Evolutionary conservation across 352 stramenopile species (phyloP), one percentile per base, ranked within the genome.

Genomic region (Phytopythium kandeliae): DNA sequence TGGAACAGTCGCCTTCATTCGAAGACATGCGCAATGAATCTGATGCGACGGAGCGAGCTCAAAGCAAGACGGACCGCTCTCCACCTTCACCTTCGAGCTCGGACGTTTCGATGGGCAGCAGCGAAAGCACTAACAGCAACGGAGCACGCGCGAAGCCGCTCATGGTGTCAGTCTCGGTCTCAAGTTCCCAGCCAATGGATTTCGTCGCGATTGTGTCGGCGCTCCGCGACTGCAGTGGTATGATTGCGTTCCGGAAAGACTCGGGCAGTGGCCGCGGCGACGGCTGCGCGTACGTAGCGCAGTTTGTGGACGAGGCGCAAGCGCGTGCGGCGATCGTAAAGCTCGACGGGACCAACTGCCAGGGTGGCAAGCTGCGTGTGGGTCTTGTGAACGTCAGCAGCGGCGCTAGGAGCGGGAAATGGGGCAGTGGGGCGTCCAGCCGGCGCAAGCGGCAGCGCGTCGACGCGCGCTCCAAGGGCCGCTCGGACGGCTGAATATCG

Each of bases 391-490:
- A 22, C 31, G 16, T 57, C 1, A 12, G 71, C 7, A 49, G 48
- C 10, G 48, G 28, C 33, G 12, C 11, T 30, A 40, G 22, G 55
- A 56, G 5, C 41, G 54, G 36, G 28, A 47, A 55, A 16, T 35
- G 33, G 22, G 37, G 16, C 22, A 47, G 71, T 3, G 49, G 62
- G 10, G 67, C 54, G 0, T 68, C 77, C 21, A 74, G 79, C 28
- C 72, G 73, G 47, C 74, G 79, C 25, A 90, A 90, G 57, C 65
- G 79, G 26, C 79, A 90, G 55, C 76, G 79, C 33, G 53, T 90
- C 25, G 79, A 88, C 46, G 62, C 55, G 22, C 66, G 74, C 28
- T 46, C 61, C 65, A 53, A 43, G 35, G 24, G 47, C 35, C 31
- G 47, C 6, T 31, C 31, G 21, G 47, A 53, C 6, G 16, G 19